These are phyloP conservation scores for Fusarium sp. DNA, from an alignment of 2,329 filamentous ascomycete species.

Conservation along the genomic window DNA sequence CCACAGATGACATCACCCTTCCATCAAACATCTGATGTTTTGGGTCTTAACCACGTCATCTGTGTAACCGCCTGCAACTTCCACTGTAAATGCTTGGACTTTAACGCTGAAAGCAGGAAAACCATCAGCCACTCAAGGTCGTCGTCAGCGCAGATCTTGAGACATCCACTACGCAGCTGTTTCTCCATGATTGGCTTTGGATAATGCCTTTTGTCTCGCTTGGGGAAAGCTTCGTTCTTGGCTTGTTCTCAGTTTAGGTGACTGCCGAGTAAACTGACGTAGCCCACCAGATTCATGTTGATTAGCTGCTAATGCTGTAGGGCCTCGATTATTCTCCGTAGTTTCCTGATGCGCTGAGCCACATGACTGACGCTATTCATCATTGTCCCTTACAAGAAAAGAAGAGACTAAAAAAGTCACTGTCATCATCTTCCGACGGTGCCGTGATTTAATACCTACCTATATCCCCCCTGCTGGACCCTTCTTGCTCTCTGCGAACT, in stretches of 20 bases:
- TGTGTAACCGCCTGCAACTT: slow-evolving; percentile 6
- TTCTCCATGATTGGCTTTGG: slow-evolving; percentile 19
- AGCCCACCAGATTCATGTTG: not conserved
- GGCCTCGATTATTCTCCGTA: slow-evolving; percentile 28
- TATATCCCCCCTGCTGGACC: slow-evolving; percentile 26
- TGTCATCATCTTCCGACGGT: slow-evolving; percentile 30
- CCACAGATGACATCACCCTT: slow-evolving; percentile 27
- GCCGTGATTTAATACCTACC: slow-evolving; percentile 11
- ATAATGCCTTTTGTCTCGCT: not conserved
- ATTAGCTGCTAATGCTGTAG: not conserved
- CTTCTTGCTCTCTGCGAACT: not conserved
- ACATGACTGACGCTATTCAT: slow-evolving; percentile 30
- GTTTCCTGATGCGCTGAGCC: slow-evolving; percentile 13
- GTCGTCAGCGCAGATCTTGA: slow-evolving; percentile 35
- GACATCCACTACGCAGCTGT: slow-evolving; percentile 6
- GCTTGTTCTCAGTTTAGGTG: slow-evolving; percentile 12
- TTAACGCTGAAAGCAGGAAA: slow-evolving; percentile 21
- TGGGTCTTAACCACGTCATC: slow-evolving; percentile 33
- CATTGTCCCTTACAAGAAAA: slow-evolving; percentile 10
- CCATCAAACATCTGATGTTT: slow-evolving; percentile 28
- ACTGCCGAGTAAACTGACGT: slow-evolving; percentile 40
- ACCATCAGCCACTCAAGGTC: slow-evolving; percentile 32
- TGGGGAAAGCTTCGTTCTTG: slow-evolving; percentile 35
- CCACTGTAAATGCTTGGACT: slow-evolving; percentile 5
- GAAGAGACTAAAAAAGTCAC: slow-evolving; percentile 2